Conservation (phyloP, 179 eudicot genomes). For the Spinacia oleracea region DNA sequence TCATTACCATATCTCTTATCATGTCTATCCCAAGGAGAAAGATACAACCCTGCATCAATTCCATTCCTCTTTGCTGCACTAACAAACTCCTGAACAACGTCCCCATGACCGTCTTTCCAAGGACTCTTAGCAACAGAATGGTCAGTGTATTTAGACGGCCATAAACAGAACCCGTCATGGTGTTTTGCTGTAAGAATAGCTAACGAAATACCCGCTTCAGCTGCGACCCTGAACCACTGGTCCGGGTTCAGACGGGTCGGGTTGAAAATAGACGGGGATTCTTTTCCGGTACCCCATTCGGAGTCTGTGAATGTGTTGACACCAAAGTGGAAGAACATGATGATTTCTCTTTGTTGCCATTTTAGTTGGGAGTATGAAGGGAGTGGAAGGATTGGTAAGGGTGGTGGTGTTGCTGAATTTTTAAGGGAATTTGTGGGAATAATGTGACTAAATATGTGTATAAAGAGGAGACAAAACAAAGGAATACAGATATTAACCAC, state of each 20-base stretch:
- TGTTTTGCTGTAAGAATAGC: constrained; percentile 89
- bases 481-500: constrained; percentile 10
- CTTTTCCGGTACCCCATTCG: constrained; percentile 81
- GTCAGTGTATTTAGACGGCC: constrained; percentile 87
- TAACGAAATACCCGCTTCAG: constrained; percentile 61
- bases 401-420: constrained; percentile 14
- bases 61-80: constrained; percentile 54
- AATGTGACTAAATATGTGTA: constrained; percentile 6
- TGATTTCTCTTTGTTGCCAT: constrained; percentile 94
- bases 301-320: constrained; percentile 84
- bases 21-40: constrained; percentile 96
- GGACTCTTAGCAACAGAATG: constrained; percentile 69
- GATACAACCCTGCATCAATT: constrained; percentile 68
- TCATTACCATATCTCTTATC: constrained; percentile 72
- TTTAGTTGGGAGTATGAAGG: constrained; percentile 74
- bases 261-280: constrained; percentile 64
- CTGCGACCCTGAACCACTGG: constrained; percentile 75
- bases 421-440: not conserved
- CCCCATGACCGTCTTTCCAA: constrained; percentile 75
- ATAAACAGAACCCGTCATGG: constrained; percentile 92
- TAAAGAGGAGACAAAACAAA: not conserved
- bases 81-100: constrained; percentile 65
- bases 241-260: constrained; percentile 56
- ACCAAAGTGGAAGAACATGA: constrained; percentile 94
- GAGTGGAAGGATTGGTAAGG: constrained; percentile 52